phyloP scores from a whole-genome alignment of 352 stramenopile genomes.

The Chrysophaeum taylorii region DNA sequence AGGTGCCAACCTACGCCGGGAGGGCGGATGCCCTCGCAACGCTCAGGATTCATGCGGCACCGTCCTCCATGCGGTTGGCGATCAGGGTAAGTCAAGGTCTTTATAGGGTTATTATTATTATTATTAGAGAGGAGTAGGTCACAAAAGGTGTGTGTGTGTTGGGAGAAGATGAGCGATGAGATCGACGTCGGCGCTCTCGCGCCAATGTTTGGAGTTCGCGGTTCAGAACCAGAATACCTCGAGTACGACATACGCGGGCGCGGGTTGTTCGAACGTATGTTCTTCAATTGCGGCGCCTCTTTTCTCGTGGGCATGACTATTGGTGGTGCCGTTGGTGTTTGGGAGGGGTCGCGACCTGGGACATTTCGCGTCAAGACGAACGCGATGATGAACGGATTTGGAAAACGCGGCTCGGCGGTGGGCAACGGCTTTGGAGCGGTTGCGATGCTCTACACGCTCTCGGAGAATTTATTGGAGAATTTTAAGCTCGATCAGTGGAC shows the following conservation, averaged over 20 bases:
- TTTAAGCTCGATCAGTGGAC: conserved; percentile 17
- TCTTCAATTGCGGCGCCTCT: conserved; percentile 23
- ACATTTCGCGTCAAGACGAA: conserved; percentile 24
- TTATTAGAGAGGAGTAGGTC: too few relatives aligned
- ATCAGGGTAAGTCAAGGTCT: too few relatives aligned
- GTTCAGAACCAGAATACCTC: conserved; percentile 21
- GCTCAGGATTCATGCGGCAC: too few relatives aligned
- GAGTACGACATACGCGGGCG: conserved; percentile 21
- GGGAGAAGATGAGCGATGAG: not conserved
- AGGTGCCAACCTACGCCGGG: too few relatives aligned
- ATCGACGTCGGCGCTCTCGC: conserved; percentile 18
- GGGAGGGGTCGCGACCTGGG: not conserved
- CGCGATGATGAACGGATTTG: conserved; percentile 23
- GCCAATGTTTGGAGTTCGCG: conserved; percentile 17
- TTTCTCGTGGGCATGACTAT: conserved; percentile 20
- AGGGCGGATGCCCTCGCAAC: too few relatives aligned
- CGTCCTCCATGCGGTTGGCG: too few relatives aligned
- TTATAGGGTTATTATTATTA: too few relatives aligned
- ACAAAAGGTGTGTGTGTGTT: too few relatives aligned
- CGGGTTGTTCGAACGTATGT: conserved; percentile 16
- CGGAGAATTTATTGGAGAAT: conserved; percentile 12
- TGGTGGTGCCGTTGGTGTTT: conserved; percentile 15
- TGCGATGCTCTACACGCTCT: conserved; percentile 23
- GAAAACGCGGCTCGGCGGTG: conserved; percentile 18
- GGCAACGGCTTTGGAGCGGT: conserved; percentile 22